Evolutionary conservation across 139 green algal genomes (phyloP).

Genomic region (Asterochloris sp.): DNA sequence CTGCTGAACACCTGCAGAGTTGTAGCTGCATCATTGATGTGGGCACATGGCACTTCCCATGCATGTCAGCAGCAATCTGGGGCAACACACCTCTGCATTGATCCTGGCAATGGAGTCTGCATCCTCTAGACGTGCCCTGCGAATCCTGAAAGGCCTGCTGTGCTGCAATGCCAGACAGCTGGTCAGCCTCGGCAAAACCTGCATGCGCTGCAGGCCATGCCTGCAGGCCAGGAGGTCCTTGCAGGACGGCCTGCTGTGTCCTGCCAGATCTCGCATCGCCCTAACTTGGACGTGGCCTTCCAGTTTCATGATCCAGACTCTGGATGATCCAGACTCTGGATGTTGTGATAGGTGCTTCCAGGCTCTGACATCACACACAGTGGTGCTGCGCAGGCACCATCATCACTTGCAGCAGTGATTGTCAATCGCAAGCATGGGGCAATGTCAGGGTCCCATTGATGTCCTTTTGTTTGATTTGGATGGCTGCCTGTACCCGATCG

Average conservation of each 20-base stretch:
- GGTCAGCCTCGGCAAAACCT: neutral
- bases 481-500: constrained; percentile 23
- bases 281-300: no score
- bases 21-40: neutral
- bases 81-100: neutral
- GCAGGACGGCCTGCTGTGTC: neutral
- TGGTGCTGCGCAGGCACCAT: no score
- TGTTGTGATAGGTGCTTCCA: neutral
- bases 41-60: neutral
- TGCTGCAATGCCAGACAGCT: neutral
- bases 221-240: no score
- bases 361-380: neutral
- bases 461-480: constrained; percentile 20
- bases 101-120: neutral
- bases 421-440: neutral
- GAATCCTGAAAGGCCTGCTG: neutral
- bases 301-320: no score
- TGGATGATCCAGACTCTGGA: no score
- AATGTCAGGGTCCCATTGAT: neutral
- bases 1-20: neutral
- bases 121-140: neutral
- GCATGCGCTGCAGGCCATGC: neutral
- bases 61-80: neutral
- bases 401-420: neutral
- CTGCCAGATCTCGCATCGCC: neutral